phyloP scores from a whole-genome alignment of 2,329 filamentous ascomycete genomes.

The Cadophora sp. region DNA sequence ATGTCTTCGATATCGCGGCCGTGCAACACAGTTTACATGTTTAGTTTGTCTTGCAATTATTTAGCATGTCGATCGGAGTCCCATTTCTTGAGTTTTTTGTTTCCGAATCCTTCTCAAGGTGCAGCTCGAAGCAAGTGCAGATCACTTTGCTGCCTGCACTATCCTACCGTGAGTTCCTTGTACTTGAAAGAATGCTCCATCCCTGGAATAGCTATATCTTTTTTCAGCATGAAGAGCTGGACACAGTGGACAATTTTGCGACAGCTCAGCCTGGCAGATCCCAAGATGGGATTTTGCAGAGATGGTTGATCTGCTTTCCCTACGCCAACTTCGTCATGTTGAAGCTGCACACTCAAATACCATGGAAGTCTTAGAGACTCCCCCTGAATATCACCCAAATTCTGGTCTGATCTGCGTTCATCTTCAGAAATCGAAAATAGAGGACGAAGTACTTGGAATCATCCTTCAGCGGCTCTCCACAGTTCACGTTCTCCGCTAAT shows the following conservation, averaged over 20 bases:
- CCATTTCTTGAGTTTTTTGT: too few relatives aligned
- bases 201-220: not conserved
- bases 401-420: not conserved
- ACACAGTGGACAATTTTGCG: not conserved
- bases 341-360: not conserved
- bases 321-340: not conserved
- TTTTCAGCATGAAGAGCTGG: not conserved
- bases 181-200: not conserved
- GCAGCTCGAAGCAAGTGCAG: not conserved
- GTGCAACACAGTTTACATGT: too few relatives aligned
- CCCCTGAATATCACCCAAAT: not conserved
- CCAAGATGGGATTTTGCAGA: not conserved
- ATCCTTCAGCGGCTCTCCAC: too few relatives aligned
- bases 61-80: too few relatives aligned
- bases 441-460: too few relatives aligned
- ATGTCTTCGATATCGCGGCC: too few relatives aligned
- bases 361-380: not conserved
- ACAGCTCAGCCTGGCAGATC: not conserved
- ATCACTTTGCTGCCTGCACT: too few relatives aligned
- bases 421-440: too few relatives aligned
- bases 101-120: not conserved
- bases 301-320: not conserved
- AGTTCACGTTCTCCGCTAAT: too few relatives aligned
- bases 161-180: not conserved
- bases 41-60: too few relatives aligned